Evolutionary conservation across 2,329 filamentous ascomycete species (phyloP).

Genomic region (Ophiobolus disseminans): DNA sequence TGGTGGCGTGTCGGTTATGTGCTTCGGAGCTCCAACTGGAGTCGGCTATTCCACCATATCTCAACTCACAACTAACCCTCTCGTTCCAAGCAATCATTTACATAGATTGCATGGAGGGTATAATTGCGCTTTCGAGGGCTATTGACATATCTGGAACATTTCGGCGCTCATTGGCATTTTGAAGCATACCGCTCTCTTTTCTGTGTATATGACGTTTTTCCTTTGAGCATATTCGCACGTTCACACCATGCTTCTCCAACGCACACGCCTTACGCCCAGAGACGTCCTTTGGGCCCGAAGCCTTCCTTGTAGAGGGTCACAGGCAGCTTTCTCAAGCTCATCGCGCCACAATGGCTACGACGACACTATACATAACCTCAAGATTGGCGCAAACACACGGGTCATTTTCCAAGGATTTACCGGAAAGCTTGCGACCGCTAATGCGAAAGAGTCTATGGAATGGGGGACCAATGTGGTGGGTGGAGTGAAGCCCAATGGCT

Average conservation of each 20-base stretch:
- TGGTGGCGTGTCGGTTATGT: conserved; percentile 16
- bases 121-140: too few species aligned
- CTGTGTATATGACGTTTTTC: conserved; percentile 17
- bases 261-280: conserved; percentile 16
- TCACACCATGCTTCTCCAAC: conserved; percentile 22
- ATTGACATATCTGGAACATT: too few species aligned
- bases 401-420: conserved; percentile 78
- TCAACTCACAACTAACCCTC: too few species aligned
- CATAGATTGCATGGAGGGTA: too few species aligned
- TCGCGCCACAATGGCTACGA: conserved; percentile 56
- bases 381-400: conserved; percentile 69
- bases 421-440: conserved; percentile 72
- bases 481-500: conserved; percentile 74
- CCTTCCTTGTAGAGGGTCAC: conserved; percentile 10
- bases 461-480: conserved; percentile 84
- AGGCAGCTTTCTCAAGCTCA: conserved; percentile 38
- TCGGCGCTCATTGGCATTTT: too few species aligned
- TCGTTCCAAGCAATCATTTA: too few species aligned
- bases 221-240: conserved; percentile 5
- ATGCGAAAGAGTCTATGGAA: conserved; percentile 76
- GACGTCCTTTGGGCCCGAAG: conserved; percentile 5
- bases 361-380: conserved; percentile 70
- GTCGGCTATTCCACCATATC: conserved; percentile 12
- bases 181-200: too few species aligned
- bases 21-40: too few species aligned